phyloP scores from a whole-genome alignment of 768 basidiomycete genomes.

The Phlebiopsis flavidoalba region DNA sequence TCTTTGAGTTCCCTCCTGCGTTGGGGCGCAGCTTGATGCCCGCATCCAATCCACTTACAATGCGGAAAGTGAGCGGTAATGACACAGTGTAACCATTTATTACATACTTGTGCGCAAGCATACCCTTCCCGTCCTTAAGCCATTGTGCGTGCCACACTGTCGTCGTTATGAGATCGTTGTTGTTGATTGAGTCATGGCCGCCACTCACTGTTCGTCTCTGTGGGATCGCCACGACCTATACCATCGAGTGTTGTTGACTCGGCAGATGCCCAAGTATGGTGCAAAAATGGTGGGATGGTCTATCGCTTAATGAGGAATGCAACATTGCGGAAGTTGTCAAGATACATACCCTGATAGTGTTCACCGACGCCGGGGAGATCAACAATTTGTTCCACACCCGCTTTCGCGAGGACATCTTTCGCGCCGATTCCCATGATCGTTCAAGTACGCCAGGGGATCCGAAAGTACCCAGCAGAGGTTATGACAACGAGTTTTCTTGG shows the following conservation, averaged over 20 bases:
- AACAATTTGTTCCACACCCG: conserved; percentile 27
- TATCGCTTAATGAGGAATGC: conserved; percentile 4
- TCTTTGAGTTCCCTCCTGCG: conserved; percentile 16
- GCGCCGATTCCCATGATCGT: conserved; percentile 44
- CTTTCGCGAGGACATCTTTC: conserved; percentile 24
- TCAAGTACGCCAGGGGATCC: conserved; percentile 51
- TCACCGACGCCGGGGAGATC: conserved; percentile 41
- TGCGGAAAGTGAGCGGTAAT: neutral
- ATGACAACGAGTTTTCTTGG: conserved; percentile 35
- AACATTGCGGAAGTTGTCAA: neutral
- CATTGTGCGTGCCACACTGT: conserved; percentile 32
- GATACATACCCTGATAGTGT: conserved; percentile 32
- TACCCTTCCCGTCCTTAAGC: conserved; percentile 35
- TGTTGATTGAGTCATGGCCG: neutral
- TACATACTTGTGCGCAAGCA: conserved; percentile 50
- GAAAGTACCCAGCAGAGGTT: conserved; percentile 35
- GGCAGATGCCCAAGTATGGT: conserved; percentile 36
- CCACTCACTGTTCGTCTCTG: conserved; percentile 24
- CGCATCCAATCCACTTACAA: conserved; percentile 17
- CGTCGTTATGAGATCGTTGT: neutral
- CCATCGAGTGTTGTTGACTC: conserved; percentile 46
- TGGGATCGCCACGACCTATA: conserved; percentile 36
- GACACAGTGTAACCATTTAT: neutral
- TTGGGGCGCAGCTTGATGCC: conserved; percentile 21
- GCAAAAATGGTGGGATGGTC: conserved; percentile 27